Percentiles rank a stretch among this genome's conserved stretches.
Conservation (phyloP, 202 grass and related monocot genomes). For the Sporobolus alterniflorus region DNA sequence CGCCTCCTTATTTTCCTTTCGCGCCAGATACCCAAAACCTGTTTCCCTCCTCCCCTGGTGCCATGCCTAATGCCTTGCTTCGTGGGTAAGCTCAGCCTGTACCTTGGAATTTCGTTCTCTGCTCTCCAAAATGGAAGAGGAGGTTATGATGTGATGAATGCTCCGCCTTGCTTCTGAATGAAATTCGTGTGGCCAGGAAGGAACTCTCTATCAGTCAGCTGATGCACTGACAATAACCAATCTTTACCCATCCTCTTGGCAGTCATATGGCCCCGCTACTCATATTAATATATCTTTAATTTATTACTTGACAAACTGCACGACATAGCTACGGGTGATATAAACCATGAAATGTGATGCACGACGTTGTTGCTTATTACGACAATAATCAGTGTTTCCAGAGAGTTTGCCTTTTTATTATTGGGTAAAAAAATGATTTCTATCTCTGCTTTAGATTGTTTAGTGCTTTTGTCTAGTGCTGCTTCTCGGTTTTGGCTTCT, state of each 20-base stretch:
- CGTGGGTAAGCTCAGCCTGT: not conserved
- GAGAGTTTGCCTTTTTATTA: no score
- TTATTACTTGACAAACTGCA: not conserved
- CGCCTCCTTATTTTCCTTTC: not conserved
- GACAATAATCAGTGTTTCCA: no score
- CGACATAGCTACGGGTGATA: not conserved
- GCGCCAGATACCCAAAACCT: not conserved
- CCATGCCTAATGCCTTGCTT: not conserved
- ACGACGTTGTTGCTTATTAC: not conserved
- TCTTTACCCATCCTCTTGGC: not conserved
- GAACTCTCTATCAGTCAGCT: not conserved
- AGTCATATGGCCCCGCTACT: no score
- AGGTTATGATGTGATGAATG: not conserved
- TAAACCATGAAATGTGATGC: not conserved
- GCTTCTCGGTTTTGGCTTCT: no score
- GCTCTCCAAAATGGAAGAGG: not conserved
- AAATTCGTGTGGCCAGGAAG: not conserved
- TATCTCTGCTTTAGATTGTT: no score
- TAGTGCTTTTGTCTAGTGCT: no score
- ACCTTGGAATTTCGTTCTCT: not conserved
- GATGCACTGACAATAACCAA: not conserved
- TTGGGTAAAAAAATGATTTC: no score
- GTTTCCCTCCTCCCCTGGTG: not conserved
- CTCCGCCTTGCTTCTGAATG: not conserved
- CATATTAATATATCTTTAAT: no score